A percentile compares a stretch with the other conserved stretches of the same genome.
Evolutionary conservation across 129 eudicot genomes (phyloP).

Genomic region (Flaveria bidentis): DNA sequence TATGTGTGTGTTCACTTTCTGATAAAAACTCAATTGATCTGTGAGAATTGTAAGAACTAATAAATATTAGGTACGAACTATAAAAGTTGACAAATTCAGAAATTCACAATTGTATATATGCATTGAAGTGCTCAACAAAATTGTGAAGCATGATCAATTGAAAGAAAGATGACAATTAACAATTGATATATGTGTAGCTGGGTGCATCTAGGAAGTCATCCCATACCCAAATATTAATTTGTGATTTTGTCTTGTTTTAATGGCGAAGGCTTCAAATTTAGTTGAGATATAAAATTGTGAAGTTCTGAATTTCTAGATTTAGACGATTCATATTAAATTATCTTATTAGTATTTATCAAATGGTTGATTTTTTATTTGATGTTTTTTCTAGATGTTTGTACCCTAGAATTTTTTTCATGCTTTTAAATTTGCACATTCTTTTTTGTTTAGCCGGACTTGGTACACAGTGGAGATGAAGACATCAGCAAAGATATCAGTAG

Average conservation of each 20-base stretch:
- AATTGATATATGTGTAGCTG: neutral
- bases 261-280: neutral
- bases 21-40: neutral
- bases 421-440: conserved; percentile 11
- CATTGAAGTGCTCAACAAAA: neutral
- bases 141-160: neutral
- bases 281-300: neutral
- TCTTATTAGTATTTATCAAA: neutral
- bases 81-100: neutral
- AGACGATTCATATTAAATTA: neutral
- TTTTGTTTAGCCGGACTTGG: conserved; percentile 52
- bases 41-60: neutral
- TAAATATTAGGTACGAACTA: too few relatives aligned
- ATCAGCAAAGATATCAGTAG: conserved; percentile 56
- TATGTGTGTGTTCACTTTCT: conserved; percentile 30
- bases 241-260: neutral
- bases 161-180: neutral
- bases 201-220: neutral
- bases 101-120: neutral
- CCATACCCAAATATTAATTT: neutral
- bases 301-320: neutral
- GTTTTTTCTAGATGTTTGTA: neutral
- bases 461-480: conserved; percentile 53
- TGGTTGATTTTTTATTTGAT: neutral
- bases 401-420: neutral